Evolutionary conservation across 164 flowering plant genomes (phyloP), one percentile per base, ranked within the genome.

Genomic region (Berberis vulgaris): DNA sequence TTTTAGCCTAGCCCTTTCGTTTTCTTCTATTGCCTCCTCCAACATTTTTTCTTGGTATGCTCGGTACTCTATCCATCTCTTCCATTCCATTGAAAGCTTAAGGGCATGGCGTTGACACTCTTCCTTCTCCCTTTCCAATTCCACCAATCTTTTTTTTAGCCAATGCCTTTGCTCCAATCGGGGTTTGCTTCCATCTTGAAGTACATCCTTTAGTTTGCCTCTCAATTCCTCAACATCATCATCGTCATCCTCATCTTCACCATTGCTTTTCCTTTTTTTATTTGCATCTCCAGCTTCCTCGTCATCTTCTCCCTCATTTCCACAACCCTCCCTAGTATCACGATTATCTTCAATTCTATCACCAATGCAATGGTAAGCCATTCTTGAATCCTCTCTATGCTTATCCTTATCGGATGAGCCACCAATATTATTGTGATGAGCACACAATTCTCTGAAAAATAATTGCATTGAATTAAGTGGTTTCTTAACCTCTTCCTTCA

Each of bases 361-460:
- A 26, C 26, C 26, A 26, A 26, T 26, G 26, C 26, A 26, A 26
- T 26, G 26, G 26, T 26, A 26, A 26, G 26, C 26, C 26, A 26
- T 26, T 26, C 26, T 26, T 26, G 26, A 26, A 26, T 26, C 26
- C 26, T 26, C 26, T 26, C 26, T 26, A 26, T 26, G 26, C 26
- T 26, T 26, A 26, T 26, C 26, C 26, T 26, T 26, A 26, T 26
- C 26, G 26, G 26, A 26, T 26, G 26, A 26, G 26, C 74, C 79
- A 3, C 82, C 81, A 49, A 94, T 82, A 61, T 84, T 87, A 64
- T 75, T 94, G 72, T 94, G 98, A 63, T 94, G 89, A 64, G 96
- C 97, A 60, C 98, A 94, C 98, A 94, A 88, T 70, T 94, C 98
- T 53, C 88, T 78, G 77, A 88, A 94, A 65, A 91, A 94, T 45